phyloP scores from a whole-genome alignment of 202 grass and related monocot genomes.

The Brachypodium distachyon region DNA sequence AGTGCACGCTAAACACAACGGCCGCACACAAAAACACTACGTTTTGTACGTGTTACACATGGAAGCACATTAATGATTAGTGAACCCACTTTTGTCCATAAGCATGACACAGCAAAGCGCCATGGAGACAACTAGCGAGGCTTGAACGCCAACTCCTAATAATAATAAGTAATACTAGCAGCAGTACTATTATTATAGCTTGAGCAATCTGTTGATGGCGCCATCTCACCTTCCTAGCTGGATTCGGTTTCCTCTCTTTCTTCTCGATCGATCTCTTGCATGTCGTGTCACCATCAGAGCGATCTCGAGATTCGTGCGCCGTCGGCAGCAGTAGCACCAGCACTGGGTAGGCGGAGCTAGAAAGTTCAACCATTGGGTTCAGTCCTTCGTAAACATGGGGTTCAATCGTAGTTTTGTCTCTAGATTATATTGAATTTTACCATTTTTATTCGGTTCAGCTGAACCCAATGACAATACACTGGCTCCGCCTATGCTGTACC shows the following conservation, averaged over 20 bases:
- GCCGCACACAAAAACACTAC: background rate
- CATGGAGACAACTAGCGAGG: background rate
- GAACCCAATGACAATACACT: no score
- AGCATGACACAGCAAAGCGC: background rate
- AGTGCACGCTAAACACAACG: background rate
- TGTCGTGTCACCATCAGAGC: background rate
- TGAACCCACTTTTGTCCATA: background rate
- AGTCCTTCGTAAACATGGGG: no score
- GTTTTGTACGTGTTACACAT: background rate
- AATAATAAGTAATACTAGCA: no score
- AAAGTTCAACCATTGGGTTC: no score
- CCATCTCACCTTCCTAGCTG: slow-evolving; percentile 2
- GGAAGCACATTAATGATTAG: background rate
- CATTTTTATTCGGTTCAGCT: no score
- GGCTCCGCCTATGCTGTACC: no score
- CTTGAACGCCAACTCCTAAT: background rate
- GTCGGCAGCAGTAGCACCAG: background rate
- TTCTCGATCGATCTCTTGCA: no score
- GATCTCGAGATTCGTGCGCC: background rate
- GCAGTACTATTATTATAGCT: no score
- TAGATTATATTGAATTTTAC: no score
- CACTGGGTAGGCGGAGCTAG: no score
- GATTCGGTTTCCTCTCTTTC: background rate
- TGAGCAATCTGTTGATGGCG: background rate
- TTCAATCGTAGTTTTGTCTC: no score